Percentiles rank a stretch among this genome's conserved stretches.
Evolutionary conservation across 441 rosid species (phyloP).

Genomic region (Corymbia calophylla): DNA sequence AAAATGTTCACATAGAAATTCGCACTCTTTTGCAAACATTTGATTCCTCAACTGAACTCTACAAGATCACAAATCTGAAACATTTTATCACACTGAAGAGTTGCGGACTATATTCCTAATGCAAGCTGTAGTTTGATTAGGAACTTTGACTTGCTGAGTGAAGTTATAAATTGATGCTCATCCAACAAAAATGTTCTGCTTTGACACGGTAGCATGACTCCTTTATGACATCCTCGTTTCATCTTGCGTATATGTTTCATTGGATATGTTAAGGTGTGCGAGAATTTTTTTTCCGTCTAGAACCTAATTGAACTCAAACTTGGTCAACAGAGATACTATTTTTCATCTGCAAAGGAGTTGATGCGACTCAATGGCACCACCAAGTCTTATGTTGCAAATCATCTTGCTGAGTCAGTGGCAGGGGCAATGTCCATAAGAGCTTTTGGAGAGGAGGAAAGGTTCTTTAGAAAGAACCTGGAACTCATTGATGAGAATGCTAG

Average conservation of each 20-base stretch:
- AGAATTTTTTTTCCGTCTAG: neutral
- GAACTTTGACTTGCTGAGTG: neutral
- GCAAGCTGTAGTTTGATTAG: neutral
- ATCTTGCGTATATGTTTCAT: neutral
- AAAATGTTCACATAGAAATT: neutral
- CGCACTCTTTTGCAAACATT: neutral
- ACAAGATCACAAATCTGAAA: neutral
- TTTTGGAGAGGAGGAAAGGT: slow-evolving; percentile 76
- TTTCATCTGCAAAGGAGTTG: slow-evolving; percentile 73
- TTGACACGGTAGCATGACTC: neutral
- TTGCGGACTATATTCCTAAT: neutral
- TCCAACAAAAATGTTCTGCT: neutral
- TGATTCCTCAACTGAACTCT: neutral
- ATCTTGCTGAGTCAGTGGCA: slow-evolving; percentile 85
- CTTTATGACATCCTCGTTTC: neutral
- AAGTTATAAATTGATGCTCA: neutral
- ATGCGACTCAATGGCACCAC: slow-evolving; percentile 92
- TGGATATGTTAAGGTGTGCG: neutral
- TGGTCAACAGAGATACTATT: slow-evolving; percentile 61
- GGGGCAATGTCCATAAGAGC: slow-evolving; percentile 88
- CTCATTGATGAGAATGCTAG: slow-evolving; percentile 80
- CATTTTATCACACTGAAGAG: neutral
- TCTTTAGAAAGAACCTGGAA: slow-evolving; percentile 59
- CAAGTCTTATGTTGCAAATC: slow-evolving; percentile 82
- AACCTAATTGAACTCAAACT: neutral